These are phyloP conservation scores for Lyophyllum atratum DNA, from an alignment of 768 basidiomycete species.

Conservation along the genomic window DNA sequence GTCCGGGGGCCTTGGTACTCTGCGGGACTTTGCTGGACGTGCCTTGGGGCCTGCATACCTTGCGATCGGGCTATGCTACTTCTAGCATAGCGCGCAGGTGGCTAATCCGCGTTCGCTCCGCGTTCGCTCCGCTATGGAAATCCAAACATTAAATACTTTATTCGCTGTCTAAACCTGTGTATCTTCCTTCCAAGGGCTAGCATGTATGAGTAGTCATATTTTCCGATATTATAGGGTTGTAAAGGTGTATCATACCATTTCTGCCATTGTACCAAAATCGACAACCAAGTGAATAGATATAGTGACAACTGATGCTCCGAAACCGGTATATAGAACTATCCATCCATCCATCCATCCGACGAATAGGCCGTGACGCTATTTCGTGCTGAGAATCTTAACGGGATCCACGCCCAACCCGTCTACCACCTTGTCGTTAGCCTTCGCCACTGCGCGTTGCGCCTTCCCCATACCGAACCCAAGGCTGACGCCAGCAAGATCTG, in stretches of 20 bases:
- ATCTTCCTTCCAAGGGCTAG: not conserved
- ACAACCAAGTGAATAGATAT: too few relatives aligned
- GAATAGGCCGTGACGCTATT: not conserved
- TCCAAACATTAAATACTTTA: not conserved
- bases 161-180: not conserved
- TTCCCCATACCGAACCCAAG: constrained; percentile 38
- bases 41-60: not conserved
- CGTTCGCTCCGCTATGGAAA: not conserved
- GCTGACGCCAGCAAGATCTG: constrained; percentile 46
- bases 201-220: not conserved
- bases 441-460: constrained; percentile 27
- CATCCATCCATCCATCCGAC: not conserved
- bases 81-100: not conserved
- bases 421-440: constrained; percentile 28
- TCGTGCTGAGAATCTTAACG: constrained; percentile 23
- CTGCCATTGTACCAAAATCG: too few relatives aligned
- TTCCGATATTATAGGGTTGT: not conserved
- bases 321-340: not conserved
- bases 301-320: too few relatives aligned
- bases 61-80: not conserved
- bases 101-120: not conserved
- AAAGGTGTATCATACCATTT: not conserved
- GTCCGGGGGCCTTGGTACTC: not conserved
- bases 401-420: constrained; percentile 30
- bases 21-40: not conserved